Evolutionary conservation across 345 rosid genomes (phyloP).

Genomic region (Linum usitatissimum): DNA sequence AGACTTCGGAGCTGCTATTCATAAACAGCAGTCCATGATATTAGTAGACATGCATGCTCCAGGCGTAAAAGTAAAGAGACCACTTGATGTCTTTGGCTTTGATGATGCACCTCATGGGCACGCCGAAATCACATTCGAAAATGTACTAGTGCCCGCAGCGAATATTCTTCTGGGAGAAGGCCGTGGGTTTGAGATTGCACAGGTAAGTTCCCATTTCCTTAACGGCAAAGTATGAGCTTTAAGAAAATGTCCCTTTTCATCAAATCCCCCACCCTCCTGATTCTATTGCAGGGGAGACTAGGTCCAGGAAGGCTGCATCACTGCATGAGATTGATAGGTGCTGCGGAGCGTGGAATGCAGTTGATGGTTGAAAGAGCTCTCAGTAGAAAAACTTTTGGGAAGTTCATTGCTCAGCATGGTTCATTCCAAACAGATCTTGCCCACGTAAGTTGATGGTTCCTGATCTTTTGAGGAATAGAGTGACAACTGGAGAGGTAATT

Average conservation of each 20-base stretch:
- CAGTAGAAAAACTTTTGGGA: conserved; percentile 68
- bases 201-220: conserved; percentile 45
- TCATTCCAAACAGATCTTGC: conserved; percentile 82
- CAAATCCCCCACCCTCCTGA: conserved; percentile 9
- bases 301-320: conserved; percentile 99
- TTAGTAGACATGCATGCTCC: conserved; percentile 70
- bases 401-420: conserved; percentile 78
- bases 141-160: conserved; percentile 66
- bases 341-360: conserved; percentile 98
- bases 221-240: too few species aligned
- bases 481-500: too few species aligned
- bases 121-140: conserved; percentile 71
- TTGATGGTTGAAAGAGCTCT: conserved; percentile 83
- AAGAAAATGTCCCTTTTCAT: neutral
- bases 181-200: conserved; percentile 97
- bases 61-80: conserved; percentile 66
- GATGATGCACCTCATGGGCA: conserved; percentile 99
- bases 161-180: conserved; percentile 95
- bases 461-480: neutral
- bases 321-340: conserved; percentile 92
- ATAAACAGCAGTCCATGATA: conserved; percentile 96
- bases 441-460: conserved; percentile 34
- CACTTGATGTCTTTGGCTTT: conserved; percentile 79
- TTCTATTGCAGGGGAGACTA: conserved; percentile 67
- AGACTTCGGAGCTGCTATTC: conserved; percentile 62